A percentile compares a stretch with the other conserved stretches of the same genome.
Conservation (phyloP, 2,329 filamentous ascomycete species). For the Colletotrichum cereale region DNA sequence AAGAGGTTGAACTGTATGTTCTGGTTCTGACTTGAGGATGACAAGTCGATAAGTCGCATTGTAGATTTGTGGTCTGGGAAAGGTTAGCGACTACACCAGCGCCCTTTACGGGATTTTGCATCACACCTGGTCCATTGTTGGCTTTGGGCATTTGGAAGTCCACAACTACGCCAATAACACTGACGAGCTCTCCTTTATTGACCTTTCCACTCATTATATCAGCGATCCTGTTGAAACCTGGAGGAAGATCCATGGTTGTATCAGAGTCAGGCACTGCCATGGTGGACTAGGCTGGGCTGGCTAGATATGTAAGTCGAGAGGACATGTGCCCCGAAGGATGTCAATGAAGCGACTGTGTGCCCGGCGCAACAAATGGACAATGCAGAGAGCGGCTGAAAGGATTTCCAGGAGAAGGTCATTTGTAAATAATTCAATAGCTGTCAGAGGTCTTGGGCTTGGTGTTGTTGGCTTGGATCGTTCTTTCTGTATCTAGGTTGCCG, state of each 20-base stretch:
- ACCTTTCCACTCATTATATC: constrained; percentile 58
- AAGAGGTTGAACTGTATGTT: constrained; percentile 72
- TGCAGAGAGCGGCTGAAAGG: not conserved
- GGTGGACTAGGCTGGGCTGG: not conserved
- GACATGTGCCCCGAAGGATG: not conserved
- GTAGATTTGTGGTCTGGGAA: constrained; percentile 69
- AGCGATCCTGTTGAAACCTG: constrained; percentile 56
- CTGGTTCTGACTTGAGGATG: constrained; percentile 58
- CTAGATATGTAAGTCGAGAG: not conserved
- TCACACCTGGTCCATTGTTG: constrained; percentile 65
- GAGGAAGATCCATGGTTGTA: constrained; percentile 47
- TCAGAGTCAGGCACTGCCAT: constrained; percentile 13
- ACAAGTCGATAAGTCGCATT: constrained; percentile 71
- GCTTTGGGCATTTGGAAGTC: constrained; percentile 68
- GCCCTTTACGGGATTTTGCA: not conserved
- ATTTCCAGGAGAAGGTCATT: not conserved
- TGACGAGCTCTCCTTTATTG: constrained; percentile 55
- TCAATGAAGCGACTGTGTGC: not conserved
- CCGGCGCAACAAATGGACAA: not conserved
- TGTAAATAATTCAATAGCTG: not conserved
- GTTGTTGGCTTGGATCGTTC: not conserved
- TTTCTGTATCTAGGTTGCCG: not conserved
- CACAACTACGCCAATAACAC: constrained; percentile 78
- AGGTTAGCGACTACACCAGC: constrained; percentile 21
- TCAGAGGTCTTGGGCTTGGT: not conserved